Evolutionary conservation across 2,329 filamentous ascomycete genomes (phyloP).

Genomic region (Trichoderma atrobrunneum): DNA sequence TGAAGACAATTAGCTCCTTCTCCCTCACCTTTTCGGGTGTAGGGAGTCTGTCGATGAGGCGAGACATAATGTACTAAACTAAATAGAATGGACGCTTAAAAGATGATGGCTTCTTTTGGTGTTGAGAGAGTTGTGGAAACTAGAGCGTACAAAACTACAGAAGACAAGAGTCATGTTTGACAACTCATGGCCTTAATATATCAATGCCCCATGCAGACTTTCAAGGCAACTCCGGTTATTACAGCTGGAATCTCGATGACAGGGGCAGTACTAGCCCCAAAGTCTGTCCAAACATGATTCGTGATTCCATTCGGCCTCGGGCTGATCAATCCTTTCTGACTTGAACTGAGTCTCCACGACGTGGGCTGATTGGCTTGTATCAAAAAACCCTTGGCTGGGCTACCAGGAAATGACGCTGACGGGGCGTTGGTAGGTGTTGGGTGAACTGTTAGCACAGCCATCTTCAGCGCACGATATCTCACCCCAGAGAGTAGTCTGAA

Average conservation of each 20-base stretch:
- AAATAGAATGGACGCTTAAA: neutral
- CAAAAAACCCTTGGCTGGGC: neutral
- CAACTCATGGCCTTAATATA: neutral
- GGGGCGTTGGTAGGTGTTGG: neutral
- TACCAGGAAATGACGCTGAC: neutral
- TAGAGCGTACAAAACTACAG: neutral
- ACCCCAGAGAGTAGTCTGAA: accelerated
- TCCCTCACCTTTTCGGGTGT: conserved; percentile 30
- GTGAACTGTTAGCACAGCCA: neutral
- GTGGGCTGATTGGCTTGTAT: conserved; percentile 1
- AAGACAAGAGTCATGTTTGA: neutral
- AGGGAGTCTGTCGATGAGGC: conserved; percentile 35
- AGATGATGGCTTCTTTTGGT: neutral
- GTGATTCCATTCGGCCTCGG: neutral
- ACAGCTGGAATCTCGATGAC: neutral
- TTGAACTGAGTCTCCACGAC: neutral
- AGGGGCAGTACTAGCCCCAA: neutral
- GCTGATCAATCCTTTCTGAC: neutral
- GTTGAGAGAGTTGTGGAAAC: neutral
- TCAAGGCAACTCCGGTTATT: neutral
- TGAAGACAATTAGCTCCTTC: conserved; percentile 38
- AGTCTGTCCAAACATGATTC: neutral
- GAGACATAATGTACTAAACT: conserved; percentile 29
- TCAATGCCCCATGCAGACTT: neutral
- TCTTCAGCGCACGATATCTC: neutral